phyloP scores from a whole-genome alignment of 768 basidiomycete species.

The Naganishia randhawae region DNA sequence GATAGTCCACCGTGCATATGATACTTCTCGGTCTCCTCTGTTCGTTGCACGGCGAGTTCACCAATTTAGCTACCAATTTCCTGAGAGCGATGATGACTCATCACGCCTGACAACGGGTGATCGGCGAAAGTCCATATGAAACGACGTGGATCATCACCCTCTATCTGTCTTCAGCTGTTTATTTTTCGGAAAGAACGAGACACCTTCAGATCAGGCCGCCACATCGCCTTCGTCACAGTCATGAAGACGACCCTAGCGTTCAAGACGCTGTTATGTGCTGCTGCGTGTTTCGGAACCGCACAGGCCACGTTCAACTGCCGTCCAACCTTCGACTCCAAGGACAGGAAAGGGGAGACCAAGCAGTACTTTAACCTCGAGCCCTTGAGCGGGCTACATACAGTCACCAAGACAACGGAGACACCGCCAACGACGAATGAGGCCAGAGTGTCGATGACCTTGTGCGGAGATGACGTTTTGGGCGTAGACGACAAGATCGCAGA shows the following conservation, averaged over 20 bases:
- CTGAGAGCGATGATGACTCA: neutral
- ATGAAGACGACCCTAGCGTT: neutral
- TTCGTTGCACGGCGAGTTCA: too few species aligned
- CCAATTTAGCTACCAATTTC: neutral
- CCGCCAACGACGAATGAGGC: slow-evolving; percentile 48
- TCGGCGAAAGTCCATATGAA: neutral
- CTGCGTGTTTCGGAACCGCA: neutral
- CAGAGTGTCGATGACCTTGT: slow-evolving; percentile 42
- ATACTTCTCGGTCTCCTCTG: too few species aligned
- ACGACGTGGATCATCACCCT: neutral
- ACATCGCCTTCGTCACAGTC: neutral
- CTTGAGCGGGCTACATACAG: slow-evolving; percentile 32
- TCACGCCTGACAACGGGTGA: neutral
- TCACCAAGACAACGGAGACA: slow-evolving; percentile 37
- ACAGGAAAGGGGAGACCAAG: slow-evolving; percentile 17
- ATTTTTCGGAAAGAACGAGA: neutral
- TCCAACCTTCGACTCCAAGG: slow-evolving; percentile 1
- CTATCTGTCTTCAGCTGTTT: neutral
- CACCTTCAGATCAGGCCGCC: neutral
- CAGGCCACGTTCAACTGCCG: slow-evolving; percentile 15
- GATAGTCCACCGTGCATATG: too few species aligned
- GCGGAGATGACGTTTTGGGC: slow-evolving; percentile 37
- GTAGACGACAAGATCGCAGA: slow-evolving; percentile 42
- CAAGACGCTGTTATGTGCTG: neutral
- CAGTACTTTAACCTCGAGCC: slow-evolving; percentile 40